Evolutionary conservation across 1,139 yeast genomes (phyloP), one percentile per base, ranked within the genome.

Genomic region (Saccharomyces pastorianus): DNA sequence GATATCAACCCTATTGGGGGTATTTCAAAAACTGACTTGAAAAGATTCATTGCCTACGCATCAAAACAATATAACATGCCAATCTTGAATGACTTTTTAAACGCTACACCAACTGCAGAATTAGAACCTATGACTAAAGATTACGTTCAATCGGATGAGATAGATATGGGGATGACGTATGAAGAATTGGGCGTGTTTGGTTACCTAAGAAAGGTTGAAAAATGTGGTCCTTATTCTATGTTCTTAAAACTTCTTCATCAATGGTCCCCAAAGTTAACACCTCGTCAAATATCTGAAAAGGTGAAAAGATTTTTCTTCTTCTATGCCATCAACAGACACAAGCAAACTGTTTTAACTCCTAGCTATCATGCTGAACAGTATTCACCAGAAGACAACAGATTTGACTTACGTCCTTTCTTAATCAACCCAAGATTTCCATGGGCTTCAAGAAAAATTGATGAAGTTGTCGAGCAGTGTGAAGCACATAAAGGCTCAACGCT

Each of bases 1-100:
- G 99, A 93, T 72, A 81, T 93, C 57, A 93, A 93, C 67, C 99
- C 99, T 14, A 93, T 93, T 63, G 99, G 99, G 14, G 96, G 98
- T 28, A 88, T 93, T 52, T 90, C 98, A 28, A 93, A 93, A 69
- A 88, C 90, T 0, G 99, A 95, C 67, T 76, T 93, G 68, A 91
- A 89, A 67, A 75, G 80, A 53, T 93, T 95, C 65, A 93, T 93
- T 56, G 81, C 77, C 4, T 93, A 90, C 81, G 93, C 97, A 0
- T 77, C 81, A 47, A 71, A 66, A 9, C 77, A 80, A 54, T 91
- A 87, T 67, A 78, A 85, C 1, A 68, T 93, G 65, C 96, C 97
- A 3, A 79, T 93, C 26, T 75, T 93, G 58, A 73, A 79, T 49
- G 86, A 85, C 6, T 93, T 95, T 68, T 74, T 93, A 51, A 81